Evolutionary conservation across 345 rosid species (phyloP), one percentile per base, ranked within the genome.

Genomic region (Mallotus nudiflorus): DNA sequence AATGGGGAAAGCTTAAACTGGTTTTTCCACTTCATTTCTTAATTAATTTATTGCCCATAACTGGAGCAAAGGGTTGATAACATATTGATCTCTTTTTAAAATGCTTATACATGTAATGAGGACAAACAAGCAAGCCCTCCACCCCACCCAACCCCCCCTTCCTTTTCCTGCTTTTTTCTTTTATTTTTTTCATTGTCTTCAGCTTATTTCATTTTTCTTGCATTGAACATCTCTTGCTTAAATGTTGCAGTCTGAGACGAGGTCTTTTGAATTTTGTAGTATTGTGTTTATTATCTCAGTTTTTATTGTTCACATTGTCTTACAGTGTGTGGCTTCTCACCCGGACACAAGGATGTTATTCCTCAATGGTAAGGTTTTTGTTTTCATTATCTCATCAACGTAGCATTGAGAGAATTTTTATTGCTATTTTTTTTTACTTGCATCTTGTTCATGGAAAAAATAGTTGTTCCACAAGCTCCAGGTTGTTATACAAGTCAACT

Each of bases 271-370:
- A 20, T 66, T 33, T 28, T 46, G 48, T 4, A 39, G 50, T 27
- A 29, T 42, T 16, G 54, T 25, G 54, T 51, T 28, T 44, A 27
- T 69, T 57, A n/a, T 66, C 15, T 63, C 4, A n/a, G 62, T 51
- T 18, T 1, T 19, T 29, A 70, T 27, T 19, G 72, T 68, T 48
- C 70, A 40, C 56, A 37, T 75, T 70, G 2, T 75, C 69, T 75
- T 84, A n/a, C 89, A 96, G 99, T 96, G 99, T 64, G 99, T 96
- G 13, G 99, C 99, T 72, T 92, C 99, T 75, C 99, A 96, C 73
- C 87, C 96, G 2, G 98, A 96, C 73, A 96, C 99, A 20, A 88
- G 97, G 76, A 90, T 88, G 98, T 68, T 85, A 67, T 96, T 96
- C 80, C 88, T 96, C 49, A 89, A 91, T 74, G 97, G 98, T 92